Evolutionary conservation across 192 early-diverging fungal species (phyloP).

Genomic region (Radiomyces spectabilis): DNA sequence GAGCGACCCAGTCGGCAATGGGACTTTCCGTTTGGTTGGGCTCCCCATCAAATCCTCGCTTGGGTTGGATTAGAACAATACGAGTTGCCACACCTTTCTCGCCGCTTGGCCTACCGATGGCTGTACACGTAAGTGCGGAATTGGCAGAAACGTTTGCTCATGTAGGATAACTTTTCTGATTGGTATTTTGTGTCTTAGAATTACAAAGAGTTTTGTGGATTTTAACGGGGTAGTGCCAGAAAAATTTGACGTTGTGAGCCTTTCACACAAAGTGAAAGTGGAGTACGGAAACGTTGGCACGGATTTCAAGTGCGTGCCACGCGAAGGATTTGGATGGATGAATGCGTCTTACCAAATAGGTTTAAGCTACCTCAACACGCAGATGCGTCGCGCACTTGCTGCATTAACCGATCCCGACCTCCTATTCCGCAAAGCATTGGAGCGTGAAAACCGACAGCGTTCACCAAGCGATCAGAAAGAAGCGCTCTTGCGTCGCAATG

Average conservation of each 20-base stretch:
- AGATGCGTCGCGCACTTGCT: constrained; percentile 70
- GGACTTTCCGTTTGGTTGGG: constrained; percentile 91
- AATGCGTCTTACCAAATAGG: constrained; percentile 86
- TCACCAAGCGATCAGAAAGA: not conserved
- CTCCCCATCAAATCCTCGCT: constrained; percentile 94
- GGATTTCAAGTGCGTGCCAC: constrained; percentile 86
- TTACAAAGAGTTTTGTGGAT: constrained; percentile 90
- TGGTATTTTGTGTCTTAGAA: constrained; percentile 17
- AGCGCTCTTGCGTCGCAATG: not conserved
- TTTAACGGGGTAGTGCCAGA: constrained; percentile 93
- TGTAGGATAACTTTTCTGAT: too few species aligned
- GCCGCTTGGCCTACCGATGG: constrained; percentile 86
- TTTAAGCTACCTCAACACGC: constrained; percentile 58
- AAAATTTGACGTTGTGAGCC: constrained; percentile 92
- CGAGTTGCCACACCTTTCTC: constrained; percentile 59
- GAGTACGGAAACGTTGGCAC: constrained; percentile 93
- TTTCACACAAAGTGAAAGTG: constrained; percentile 85
- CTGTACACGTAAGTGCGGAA: constrained; percentile 75
- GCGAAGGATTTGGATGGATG: constrained; percentile 99
- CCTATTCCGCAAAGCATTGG: constrained; percentile 40
- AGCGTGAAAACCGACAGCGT: not conserved
- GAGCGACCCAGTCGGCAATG: constrained; percentile 90
- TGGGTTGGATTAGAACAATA: constrained; percentile 86
- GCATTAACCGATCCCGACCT: constrained; percentile 59
- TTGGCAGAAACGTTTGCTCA: too few species aligned